phyloP scores from a whole-genome alignment of 345 rosid genomes.

The Euphorbia peplus region DNA sequence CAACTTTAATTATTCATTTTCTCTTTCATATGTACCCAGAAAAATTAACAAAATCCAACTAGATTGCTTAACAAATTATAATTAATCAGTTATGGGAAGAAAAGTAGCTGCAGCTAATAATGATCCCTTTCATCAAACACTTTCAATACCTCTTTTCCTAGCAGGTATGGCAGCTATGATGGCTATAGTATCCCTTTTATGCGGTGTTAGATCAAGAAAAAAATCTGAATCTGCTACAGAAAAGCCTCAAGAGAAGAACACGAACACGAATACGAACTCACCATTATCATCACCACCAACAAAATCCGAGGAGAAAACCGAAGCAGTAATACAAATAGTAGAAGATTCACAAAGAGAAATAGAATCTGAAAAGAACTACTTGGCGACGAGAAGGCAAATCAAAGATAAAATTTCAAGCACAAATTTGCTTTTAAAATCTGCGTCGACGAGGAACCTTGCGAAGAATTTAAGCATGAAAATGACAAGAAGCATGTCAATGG shows the following conservation, averaged over 20 bases:
- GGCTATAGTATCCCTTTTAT: conserved; percentile 40
- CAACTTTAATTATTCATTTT: no score
- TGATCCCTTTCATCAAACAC: conserved; percentile 9
- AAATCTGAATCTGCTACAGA: conserved; percentile 10
- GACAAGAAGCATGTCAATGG: conserved; percentile 36
- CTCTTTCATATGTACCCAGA: no score
- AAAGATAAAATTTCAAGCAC: conserved; percentile 30
- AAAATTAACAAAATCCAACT: background rate
- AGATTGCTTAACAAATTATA: no score
- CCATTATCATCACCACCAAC: background rate
- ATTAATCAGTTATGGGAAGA: conserved; percentile 37
- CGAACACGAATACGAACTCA: background rate
- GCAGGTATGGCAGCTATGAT: conserved; percentile 31
- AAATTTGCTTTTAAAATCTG: conserved; percentile 19
- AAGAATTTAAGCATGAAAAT: conserved; percentile 32
- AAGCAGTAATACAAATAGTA: background rate
- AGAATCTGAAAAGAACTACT: background rate
- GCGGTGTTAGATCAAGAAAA: conserved; percentile 37
- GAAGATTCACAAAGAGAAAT: background rate
- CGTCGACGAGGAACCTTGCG: conserved; percentile 8
- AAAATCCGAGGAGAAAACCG: background rate
- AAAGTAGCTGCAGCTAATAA: conserved; percentile 22
- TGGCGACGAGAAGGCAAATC: conserved; percentile 37
- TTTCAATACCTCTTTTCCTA: conserved; percentile 23
- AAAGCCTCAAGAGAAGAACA: background rate